Evolutionary conservation across 2,329 filamentous ascomycete species (phyloP).

Genomic region (Coniochaeta sp.): DNA sequence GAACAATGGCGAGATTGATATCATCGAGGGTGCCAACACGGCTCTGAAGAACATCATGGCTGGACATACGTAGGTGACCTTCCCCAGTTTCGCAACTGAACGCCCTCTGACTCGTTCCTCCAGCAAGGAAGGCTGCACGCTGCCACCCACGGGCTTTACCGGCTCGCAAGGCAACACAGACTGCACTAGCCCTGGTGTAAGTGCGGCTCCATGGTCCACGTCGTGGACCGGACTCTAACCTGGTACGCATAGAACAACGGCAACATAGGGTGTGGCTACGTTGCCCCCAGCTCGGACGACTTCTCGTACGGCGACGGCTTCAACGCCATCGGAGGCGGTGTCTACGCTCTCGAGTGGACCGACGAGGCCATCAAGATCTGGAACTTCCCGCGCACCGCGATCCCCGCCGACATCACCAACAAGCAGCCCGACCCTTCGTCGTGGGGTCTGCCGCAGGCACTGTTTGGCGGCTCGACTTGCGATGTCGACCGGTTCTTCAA

Average conservation of each 20-base stretch:
- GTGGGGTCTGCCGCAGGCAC: slow-evolving; percentile 60
- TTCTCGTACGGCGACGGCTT: not conserved
- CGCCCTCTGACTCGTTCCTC: slow-evolving; percentile 7
- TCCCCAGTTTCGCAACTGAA: slow-evolving; percentile 6
- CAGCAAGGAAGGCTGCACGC: slow-evolving; percentile 27
- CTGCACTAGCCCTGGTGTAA: slow-evolving; percentile 5
- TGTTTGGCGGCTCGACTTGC: slow-evolving; percentile 52
- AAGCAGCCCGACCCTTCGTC: slow-evolving; percentile 49
- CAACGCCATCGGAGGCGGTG: slow-evolving; percentile 22
- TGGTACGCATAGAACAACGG: not conserved
- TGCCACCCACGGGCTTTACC: slow-evolving; percentile 21
- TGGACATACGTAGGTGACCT: slow-evolving; percentile 41
- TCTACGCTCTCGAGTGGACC: slow-evolving; percentile 37
- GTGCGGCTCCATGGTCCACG: not conserved
- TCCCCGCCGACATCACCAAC: slow-evolving; percentile 26
- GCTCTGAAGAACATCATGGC: slow-evolving; percentile 51
- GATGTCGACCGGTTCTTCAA: slow-evolving; percentile 56
- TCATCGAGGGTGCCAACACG: not conserved
- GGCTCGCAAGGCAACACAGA: slow-evolving; percentile 35
- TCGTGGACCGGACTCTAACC: slow-evolving; percentile 32
- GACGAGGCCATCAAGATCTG: slow-evolving; percentile 32
- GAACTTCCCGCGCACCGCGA: slow-evolving; percentile 24
- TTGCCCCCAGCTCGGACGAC: not conserved
- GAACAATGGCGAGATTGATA: not conserved
- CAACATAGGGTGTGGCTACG: not conserved